A percentile compares a stretch with the other conserved stretches of the same genome.
Evolutionary conservation across 495 filamentous ascomycete species (phyloP).

Genomic region (Podospora bellae-mahoneyi): DNA sequence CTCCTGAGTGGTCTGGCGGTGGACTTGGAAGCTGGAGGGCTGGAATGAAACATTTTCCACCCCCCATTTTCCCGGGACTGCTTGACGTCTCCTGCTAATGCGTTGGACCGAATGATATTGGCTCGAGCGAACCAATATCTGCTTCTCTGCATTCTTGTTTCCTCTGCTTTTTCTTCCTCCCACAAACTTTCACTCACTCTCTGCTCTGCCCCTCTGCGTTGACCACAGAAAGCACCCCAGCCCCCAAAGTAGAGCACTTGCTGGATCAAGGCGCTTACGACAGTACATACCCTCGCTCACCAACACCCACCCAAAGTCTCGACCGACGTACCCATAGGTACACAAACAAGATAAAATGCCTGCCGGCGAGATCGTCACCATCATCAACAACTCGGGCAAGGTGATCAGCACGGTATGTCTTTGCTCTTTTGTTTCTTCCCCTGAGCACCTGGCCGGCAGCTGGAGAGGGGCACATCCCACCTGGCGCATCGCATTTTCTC

Average conservation of each 20-base stretch:
- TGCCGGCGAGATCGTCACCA: constrained; percentile 69
- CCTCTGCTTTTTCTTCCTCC: neutral
- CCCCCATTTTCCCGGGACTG: neutral
- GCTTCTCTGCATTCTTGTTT: constrained; percentile 6
- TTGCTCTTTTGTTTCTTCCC: neutral
- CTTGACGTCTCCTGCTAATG: neutral
- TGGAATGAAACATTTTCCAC: neutral
- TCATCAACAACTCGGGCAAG: constrained; percentile 90
- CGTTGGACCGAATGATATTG: constrained; percentile 1
- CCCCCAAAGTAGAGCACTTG: neutral
- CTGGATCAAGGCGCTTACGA: constrained; percentile 12
- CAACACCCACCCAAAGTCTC: neutral
- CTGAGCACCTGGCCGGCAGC: neutral
- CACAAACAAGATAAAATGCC: constrained; percentile 47
- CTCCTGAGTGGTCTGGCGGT: neutral
- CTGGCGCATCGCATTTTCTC: constrained; percentile 4
- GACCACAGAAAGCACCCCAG: neutral
- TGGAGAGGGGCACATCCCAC: constrained; percentile 3
- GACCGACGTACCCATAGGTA: neutral
- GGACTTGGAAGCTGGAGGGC: neutral
- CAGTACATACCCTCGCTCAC: neutral
- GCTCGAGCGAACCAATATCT: constrained; percentile 1
- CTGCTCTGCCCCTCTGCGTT: neutral
- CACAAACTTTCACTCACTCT: neutral
- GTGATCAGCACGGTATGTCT: constrained; percentile 79